These are phyloP conservation scores for Macrotyloma uniflorum DNA, from an alignment of 306 rosid genomes.

Conservation along the genomic window DNA sequence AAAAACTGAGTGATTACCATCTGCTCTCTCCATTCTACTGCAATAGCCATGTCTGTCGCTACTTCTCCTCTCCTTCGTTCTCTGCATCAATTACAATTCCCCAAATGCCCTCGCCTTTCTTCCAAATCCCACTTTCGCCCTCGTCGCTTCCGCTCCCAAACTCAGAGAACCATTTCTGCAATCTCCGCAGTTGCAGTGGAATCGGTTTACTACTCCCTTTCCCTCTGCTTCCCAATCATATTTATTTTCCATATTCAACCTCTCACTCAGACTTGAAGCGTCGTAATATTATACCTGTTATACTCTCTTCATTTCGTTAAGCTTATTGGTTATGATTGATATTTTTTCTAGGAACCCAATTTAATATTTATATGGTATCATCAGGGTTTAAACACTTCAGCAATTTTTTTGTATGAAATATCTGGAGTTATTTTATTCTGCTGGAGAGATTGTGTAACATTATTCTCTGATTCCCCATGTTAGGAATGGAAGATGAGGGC, in stretches of 20 bases:
- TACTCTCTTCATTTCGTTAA: neutral
- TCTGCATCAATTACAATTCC: conserved; percentile 41
- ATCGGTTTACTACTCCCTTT: conserved; percentile 40
- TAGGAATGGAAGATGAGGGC: neutral
- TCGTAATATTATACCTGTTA: neutral
- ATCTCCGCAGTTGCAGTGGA: conserved; percentile 48
- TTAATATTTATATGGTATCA: neutral
- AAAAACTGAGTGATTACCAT: too few relatives aligned
- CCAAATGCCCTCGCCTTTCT: conserved; percentile 45
- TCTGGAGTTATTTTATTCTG: neutral
- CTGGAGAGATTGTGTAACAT: neutral
- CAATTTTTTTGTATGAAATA: neutral
- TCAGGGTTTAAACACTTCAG: neutral
- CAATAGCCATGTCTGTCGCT: conserved; percentile 35
- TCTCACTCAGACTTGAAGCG: neutral
- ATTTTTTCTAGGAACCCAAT: neutral
- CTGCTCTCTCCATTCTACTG: neutral
- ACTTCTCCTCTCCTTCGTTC: conserved; percentile 44
- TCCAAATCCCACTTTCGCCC: conserved; percentile 43
- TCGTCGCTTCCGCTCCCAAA: conserved; percentile 11
- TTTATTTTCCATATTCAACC: neutral
- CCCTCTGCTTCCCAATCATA: neutral
- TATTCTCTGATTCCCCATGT: neutral
- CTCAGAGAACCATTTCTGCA: conserved; percentile 45
- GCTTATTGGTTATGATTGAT: neutral